Conservation (phyloP, 73 alveolate genomes). For the Paramecium primaurelia region DNA sequence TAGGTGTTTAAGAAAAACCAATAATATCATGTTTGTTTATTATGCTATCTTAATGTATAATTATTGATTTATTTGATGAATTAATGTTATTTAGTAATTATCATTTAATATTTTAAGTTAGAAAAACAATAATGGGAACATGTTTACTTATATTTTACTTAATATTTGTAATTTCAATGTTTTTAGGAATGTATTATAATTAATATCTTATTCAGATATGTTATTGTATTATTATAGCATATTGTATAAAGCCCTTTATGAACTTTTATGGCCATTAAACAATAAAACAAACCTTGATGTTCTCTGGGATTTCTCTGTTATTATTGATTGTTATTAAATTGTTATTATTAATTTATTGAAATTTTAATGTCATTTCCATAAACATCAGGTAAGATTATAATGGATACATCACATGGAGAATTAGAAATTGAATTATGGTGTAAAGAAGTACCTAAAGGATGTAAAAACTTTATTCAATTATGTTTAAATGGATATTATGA, state of each 20-base stretch:
- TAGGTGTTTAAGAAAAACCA: background rate
- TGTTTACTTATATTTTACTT: background rate
- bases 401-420: slow-evolving; percentile 70
- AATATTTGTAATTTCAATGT: background rate
- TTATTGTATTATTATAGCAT: background rate
- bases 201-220: background rate
- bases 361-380: slow-evolving; percentile 53
- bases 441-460: slow-evolving; percentile 89
- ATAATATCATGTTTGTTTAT: background rate
- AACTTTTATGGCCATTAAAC: background rate
- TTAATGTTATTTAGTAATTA: background rate
- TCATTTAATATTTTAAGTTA: background rate
- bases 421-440: slow-evolving; percentile 89
- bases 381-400: slow-evolving; percentile 60
- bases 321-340: background rate
- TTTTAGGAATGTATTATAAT: background rate
- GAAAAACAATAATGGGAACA: background rate
- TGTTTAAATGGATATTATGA: slow-evolving; percentile 93
- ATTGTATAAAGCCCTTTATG: background rate
- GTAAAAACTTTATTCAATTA: slow-evolving; percentile 89
- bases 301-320: background rate
- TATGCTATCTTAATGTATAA: background rate
- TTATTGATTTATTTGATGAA: background rate
- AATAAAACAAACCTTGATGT: background rate
- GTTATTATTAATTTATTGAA: background rate